Conservation (phyloP, 306 rosid genomes). For the Astragalus glycyphyllos region DNA sequence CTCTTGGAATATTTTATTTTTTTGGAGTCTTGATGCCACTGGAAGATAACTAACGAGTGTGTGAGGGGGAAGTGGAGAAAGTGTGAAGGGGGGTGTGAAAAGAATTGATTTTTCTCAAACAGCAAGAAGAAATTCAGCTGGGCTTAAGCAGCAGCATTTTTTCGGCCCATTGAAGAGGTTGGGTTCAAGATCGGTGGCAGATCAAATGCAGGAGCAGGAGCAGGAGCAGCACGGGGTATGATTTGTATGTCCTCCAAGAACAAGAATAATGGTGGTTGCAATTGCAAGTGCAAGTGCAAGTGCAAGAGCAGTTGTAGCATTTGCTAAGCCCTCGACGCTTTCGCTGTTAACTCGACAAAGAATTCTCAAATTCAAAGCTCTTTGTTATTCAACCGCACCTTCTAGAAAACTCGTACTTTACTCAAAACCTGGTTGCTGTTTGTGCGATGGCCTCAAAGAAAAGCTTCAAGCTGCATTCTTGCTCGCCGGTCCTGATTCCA, state of each 20-base stretch:
- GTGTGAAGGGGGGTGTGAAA: too few relatives aligned
- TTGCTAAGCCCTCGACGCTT: conserved; percentile 53
- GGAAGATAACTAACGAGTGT: too few relatives aligned
- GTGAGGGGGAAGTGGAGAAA: too few relatives aligned
- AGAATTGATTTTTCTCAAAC: too few relatives aligned
- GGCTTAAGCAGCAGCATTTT: conserved; percentile 1
- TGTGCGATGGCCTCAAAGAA: conserved; percentile 98
- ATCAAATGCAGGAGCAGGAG: too few relatives aligned
- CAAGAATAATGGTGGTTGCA: conserved; percentile 49
- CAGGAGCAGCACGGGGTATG: background rate
- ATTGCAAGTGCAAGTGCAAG: too few relatives aligned
- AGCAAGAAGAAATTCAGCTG: background rate
- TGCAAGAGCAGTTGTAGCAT: conserved; percentile 42
- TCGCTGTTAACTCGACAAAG: conserved; percentile 41
- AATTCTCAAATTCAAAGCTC: conserved; percentile 46
- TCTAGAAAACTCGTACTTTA: conserved; percentile 77
- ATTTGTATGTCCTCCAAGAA: background rate
- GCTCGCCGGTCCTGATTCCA: conserved; percentile 70
- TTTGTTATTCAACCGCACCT: conserved; percentile 51
- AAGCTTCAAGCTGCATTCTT: conserved; percentile 85
- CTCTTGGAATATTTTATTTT: too few relatives aligned
- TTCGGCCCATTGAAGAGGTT: background rate
- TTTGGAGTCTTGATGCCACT: too few relatives aligned
- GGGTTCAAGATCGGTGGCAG: too few relatives aligned
- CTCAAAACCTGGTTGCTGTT: conserved; percentile 94